A percentile compares a stretch with the other conserved stretches of the same genome.
These are phyloP conservation scores for Colletotrichum magnum DNA, from an alignment of 2,329 filamentous ascomycete species.

Conservation along the genomic window DNA sequence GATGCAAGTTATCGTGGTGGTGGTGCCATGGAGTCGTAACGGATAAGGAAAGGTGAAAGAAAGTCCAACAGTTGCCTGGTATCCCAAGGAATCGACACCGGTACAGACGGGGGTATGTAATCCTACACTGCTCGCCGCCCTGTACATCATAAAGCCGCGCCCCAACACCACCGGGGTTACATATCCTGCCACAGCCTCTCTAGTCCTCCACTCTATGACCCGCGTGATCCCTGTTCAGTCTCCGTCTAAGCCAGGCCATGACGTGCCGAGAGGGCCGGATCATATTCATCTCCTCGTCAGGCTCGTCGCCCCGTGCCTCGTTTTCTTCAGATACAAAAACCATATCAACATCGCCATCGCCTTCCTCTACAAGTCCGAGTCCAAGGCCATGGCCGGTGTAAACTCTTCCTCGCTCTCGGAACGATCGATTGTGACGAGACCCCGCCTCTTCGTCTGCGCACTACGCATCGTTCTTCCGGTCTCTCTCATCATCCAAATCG, in stretches of 20 bases:
- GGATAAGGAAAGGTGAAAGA: conserved; percentile 12
- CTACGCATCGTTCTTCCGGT: conserved; percentile 37
- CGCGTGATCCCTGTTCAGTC: conserved; percentile 21
- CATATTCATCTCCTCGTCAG: conserved; percentile 36
- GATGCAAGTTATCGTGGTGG: conserved; percentile 34
- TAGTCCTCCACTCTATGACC: conserved; percentile 18
- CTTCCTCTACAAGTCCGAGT: conserved; percentile 8
- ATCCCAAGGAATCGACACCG: conserved; percentile 39
- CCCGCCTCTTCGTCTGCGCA: conserved; percentile 29
- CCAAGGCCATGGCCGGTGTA: conserved; percentile 1
- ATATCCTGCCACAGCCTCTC: background rate
- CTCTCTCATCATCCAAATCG: conserved; percentile 43
- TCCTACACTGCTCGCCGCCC: conserved; percentile 38
- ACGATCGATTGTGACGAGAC: background rate
- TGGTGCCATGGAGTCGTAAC: conserved; percentile 19
- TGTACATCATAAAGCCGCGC: conserved; percentile 24
- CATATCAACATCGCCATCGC: conserved; percentile 7
- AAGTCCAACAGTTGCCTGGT: conserved; percentile 39
- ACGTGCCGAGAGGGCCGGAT: conserved; percentile 26
- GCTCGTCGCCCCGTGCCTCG: background rate
- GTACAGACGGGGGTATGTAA: conserved; percentile 32
- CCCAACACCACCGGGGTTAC: conserved; percentile 13
- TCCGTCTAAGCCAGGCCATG: conserved; percentile 34
- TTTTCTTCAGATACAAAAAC: conserved; percentile 20
- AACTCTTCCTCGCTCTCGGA: conserved; percentile 4